These are phyloP conservation scores for Pseudopithomyces maydicus DNA, from an alignment of 2,329 filamentous ascomycete species.

Conservation along the genomic window DNA sequence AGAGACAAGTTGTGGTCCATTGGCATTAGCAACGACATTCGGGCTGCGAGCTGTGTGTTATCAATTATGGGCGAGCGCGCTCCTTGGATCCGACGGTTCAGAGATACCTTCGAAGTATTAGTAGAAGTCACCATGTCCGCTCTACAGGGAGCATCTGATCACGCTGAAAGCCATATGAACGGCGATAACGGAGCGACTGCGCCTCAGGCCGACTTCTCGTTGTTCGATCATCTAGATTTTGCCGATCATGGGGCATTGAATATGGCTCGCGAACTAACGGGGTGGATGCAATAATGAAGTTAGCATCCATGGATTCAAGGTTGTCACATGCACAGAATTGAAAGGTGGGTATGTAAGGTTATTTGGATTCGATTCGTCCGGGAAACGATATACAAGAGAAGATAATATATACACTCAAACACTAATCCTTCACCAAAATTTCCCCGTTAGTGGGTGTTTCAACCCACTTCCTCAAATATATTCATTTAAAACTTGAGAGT, in stretches of 20 bases:
- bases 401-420: slow-evolving; percentile 4
- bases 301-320: too few species aligned
- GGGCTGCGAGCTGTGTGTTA: too few species aligned
- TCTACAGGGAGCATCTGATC: too few species aligned
- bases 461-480: background rate
- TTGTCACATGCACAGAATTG: too few species aligned
- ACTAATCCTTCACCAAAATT: background rate
- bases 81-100: too few species aligned
- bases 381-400: slow-evolving; percentile 1
- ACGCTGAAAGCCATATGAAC: too few species aligned
- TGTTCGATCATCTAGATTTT: slow-evolving; percentile 13
- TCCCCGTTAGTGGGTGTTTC: background rate
- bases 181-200: too few species aligned
- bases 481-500: slow-evolving; percentile 41
- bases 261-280: slow-evolving; percentile 15
- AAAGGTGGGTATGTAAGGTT: background rate
- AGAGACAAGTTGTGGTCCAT: too few species aligned
- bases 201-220: slow-evolving; percentile 9
- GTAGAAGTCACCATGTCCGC: too few species aligned
- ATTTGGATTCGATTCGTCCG: slow-evolving; percentile 1
- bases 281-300: background rate
- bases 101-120: too few species aligned
- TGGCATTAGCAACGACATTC: too few species aligned
- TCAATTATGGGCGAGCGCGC: too few species aligned
- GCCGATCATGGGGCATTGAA: slow-evolving; percentile 11